These are phyloP conservation scores for Pigoraptor vietnamica DNA, from an alignment of 78 protist genomes.

Conservation along the genomic window DNA sequence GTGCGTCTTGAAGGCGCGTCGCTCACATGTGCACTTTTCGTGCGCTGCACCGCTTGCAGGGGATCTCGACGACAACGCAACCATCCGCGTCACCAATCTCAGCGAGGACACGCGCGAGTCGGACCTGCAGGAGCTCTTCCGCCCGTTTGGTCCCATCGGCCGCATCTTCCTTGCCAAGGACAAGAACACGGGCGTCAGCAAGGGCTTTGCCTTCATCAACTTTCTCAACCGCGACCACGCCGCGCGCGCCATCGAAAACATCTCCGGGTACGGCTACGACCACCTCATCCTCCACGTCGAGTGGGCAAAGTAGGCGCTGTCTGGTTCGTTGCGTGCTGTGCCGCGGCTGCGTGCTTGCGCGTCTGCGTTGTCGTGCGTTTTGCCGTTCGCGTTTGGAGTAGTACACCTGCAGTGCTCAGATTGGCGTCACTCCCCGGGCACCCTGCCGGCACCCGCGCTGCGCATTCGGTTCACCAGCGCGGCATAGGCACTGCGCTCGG, in stretches of 20 bases:
- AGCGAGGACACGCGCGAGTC: conserved; percentile 41
- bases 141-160: conserved; percentile 24
- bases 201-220: conserved; percentile 52
- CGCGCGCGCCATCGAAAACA: conserved; percentile 19
- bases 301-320: conserved; percentile 30
- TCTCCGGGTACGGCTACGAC: conserved; percentile 52
- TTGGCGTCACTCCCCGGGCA: too few relatives aligned
- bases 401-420: too few relatives aligned
- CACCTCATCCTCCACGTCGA: conserved; percentile 35
- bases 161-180: conserved; percentile 49
- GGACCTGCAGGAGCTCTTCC: conserved; percentile 54
- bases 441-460: too few relatives aligned
- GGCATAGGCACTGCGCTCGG: too few relatives aligned
- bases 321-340: too few relatives aligned
- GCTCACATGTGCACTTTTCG: too few relatives aligned
- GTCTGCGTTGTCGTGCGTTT: too few relatives aligned
- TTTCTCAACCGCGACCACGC: conserved; percentile 33
- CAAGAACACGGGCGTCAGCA: conserved; percentile 22
- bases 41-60: too few relatives aligned
- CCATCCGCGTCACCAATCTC: conserved; percentile 49
- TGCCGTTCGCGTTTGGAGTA: too few relatives aligned
- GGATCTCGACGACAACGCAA: conserved; percentile 22
- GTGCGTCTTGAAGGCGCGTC: too few relatives aligned
- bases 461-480: too few relatives aligned
- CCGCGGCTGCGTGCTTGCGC: too few relatives aligned